These are phyloP conservation scores for Colletotrichum endophyticum DNA, from an alignment of 2,329 filamentous ascomycete genomes.

Conservation along the genomic window DNA sequence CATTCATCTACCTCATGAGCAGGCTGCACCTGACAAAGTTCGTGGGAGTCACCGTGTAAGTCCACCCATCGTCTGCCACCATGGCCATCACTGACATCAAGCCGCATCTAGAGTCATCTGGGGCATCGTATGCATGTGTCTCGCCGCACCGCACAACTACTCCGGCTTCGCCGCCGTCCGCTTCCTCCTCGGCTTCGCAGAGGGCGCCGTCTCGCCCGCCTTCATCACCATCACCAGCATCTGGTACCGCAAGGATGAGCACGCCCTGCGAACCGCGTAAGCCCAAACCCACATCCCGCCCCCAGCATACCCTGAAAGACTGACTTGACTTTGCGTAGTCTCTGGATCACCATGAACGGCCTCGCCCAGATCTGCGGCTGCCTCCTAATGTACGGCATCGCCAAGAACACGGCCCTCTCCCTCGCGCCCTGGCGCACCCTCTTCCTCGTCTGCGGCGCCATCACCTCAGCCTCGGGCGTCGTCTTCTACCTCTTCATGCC, in stretches of 20 bases:
- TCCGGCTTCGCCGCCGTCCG: conserved; percentile 42
- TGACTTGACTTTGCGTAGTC: conserved; percentile 21
- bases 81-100: neutral
- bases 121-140: conserved; percentile 48
- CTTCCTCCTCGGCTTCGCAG: conserved; percentile 45
- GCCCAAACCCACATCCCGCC: neutral
- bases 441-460: conserved; percentile 54
- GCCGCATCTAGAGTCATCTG: conserved; percentile 38
- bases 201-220: conserved; percentile 35
- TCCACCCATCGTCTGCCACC: neutral
- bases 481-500: conserved; percentile 53
- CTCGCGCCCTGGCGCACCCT: conserved; percentile 51
- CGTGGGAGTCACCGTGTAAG: conserved; percentile 51
- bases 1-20: conserved; percentile 57
- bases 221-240: conserved; percentile 36
- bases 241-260: conserved; percentile 35
- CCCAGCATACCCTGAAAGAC: rapidly evolving
- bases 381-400: conserved; percentile 43
- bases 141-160: conserved; percentile 44
- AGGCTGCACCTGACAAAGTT: conserved; percentile 53
- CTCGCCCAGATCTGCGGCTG: conserved; percentile 31
- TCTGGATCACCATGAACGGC: conserved; percentile 34
- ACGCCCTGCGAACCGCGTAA: conserved; percentile 30
- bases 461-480: conserved; percentile 47
- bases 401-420: conserved; percentile 38